phyloP scores from a whole-genome alignment of 192 early-diverging fungal species.

The Coemansia sp. region DNA sequence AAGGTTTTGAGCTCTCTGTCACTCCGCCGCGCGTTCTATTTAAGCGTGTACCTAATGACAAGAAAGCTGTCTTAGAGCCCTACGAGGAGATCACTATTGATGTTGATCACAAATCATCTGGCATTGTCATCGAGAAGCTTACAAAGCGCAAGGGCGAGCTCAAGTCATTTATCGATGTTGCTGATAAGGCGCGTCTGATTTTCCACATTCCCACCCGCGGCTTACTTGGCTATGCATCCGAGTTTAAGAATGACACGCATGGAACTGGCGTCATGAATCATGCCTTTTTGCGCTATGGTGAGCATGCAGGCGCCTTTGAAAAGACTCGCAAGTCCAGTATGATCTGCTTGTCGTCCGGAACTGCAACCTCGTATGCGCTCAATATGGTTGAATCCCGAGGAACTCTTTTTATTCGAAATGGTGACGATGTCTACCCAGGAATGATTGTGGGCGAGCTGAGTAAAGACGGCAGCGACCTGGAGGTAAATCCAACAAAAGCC shows the following conservation, averaged over 20 bases:
- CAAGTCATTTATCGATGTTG: conserved; percentile 68
- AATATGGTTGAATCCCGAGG: conserved; percentile 75
- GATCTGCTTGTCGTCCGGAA: conserved; percentile 67
- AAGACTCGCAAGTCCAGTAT: conserved; percentile 75
- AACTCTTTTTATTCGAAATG: conserved; percentile 71
- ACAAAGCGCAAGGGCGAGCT: conserved; percentile 80
- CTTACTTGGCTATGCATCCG: conserved; percentile 77
- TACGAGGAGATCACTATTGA: conserved; percentile 84
- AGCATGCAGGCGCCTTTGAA: conserved; percentile 71
- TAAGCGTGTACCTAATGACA: conserved; percentile 61
- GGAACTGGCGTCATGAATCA: conserved; percentile 82
- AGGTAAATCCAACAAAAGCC: conserved; percentile 80
- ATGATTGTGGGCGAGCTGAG: conserved; percentile 87
- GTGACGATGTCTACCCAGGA: conserved; percentile 75
- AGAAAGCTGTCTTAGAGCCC: conserved; percentile 64
- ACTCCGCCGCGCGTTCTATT: conserved; percentile 80
- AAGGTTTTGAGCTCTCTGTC: conserved; percentile 83
- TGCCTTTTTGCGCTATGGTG: conserved; percentile 69
- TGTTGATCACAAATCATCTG: conserved; percentile 68
- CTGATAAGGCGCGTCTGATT: conserved; percentile 71
- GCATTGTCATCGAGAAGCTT: conserved; percentile 81
- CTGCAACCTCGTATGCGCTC: conserved; percentile 72
- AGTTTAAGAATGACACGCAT: conserved; percentile 87
- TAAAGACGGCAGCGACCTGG: conserved; percentile 68
- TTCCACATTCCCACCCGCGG: conserved; percentile 83